Evolutionary conservation across 2,329 filamentous ascomycete genomes (phyloP).

Genomic region (Ceratocystis ficicola): DNA sequence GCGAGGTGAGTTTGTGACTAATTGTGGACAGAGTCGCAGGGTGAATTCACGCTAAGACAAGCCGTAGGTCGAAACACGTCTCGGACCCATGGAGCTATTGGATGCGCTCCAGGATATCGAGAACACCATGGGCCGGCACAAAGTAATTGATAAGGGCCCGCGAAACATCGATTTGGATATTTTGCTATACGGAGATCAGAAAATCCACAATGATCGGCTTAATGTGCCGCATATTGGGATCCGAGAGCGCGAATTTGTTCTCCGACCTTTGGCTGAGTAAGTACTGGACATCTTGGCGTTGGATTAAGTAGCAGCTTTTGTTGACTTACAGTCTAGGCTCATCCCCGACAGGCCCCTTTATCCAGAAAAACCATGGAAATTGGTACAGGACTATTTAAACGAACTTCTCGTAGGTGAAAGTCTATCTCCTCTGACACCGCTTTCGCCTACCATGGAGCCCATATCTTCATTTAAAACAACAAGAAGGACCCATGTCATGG

Average conservation of each 20-base stretch:
- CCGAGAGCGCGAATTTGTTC: constrained; percentile 82
- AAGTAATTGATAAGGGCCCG: constrained; percentile 83
- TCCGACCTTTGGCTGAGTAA: constrained; percentile 72
- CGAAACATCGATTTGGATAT: constrained; percentile 93
- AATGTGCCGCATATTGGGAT: constrained; percentile 75
- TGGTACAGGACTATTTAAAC: constrained; percentile 49
- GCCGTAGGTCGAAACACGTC: constrained; percentile 61
- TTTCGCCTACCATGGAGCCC: constrained; percentile 35
- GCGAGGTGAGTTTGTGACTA: constrained; percentile 52
- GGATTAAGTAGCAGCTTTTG: neutral
- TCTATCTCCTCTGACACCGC: constrained; percentile 47
- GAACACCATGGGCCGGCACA: constrained; percentile 62
- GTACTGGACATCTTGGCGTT: constrained; percentile 24
- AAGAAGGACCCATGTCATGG: constrained; percentile 71
- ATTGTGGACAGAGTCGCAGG: neutral
- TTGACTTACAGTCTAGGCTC: constrained; percentile 33
- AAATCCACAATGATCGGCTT: constrained; percentile 58
- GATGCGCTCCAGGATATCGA: constrained; percentile 78
- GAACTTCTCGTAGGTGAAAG: constrained; percentile 41
- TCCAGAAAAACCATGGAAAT: constrained; percentile 44
- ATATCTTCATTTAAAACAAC: constrained; percentile 47
- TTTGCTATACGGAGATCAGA: constrained; percentile 61
- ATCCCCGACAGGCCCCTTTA: constrained; percentile 44
- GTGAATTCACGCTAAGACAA: neutral
- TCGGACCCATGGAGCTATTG: constrained; percentile 64